These are phyloP conservation scores for Umbilicus rupestris DNA, from an alignment of 164 flowering plant species.

Conservation along the genomic window DNA sequence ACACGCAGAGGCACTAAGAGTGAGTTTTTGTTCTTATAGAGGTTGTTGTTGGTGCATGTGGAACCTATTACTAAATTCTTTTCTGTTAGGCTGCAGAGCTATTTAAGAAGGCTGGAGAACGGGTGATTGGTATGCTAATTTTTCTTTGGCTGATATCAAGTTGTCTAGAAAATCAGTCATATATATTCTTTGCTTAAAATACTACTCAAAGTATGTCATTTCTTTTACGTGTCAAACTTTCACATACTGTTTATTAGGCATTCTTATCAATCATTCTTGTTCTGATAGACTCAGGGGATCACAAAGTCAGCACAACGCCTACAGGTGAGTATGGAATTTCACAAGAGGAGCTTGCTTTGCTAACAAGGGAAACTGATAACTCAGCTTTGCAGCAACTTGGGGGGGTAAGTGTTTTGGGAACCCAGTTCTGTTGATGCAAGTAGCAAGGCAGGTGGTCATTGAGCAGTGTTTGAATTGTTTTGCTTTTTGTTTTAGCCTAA, in stretches of 20 bases:
- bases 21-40: constrained; percentile 17
- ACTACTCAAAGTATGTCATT: background rate
- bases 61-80: constrained; percentile 4
- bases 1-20: constrained; percentile 89
- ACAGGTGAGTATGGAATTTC: constrained; percentile 50
- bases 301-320: constrained; percentile 16
- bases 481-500: constrained; percentile 33
- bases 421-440: background rate
- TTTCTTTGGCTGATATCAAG: background rate
- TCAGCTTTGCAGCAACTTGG: constrained; percentile 49
- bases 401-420: constrained; percentile 44
- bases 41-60: background rate
- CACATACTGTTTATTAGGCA: background rate
- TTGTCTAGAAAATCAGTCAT: background rate
- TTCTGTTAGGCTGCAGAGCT: constrained; percentile 72
- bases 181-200: background rate
- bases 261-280: background rate
- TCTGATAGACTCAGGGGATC: constrained; percentile 19
- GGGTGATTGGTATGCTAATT: constrained; percentile 33
- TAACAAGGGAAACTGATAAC: constrained; percentile 56
- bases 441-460: background rate
- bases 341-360: constrained; percentile 46
- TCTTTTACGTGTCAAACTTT: background rate
- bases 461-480: background rate
- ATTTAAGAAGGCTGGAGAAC: constrained; percentile 58